Base-by-base conservation (phyloP, 352 stramenopile species). In the Phytopythium vexans region DNA sequence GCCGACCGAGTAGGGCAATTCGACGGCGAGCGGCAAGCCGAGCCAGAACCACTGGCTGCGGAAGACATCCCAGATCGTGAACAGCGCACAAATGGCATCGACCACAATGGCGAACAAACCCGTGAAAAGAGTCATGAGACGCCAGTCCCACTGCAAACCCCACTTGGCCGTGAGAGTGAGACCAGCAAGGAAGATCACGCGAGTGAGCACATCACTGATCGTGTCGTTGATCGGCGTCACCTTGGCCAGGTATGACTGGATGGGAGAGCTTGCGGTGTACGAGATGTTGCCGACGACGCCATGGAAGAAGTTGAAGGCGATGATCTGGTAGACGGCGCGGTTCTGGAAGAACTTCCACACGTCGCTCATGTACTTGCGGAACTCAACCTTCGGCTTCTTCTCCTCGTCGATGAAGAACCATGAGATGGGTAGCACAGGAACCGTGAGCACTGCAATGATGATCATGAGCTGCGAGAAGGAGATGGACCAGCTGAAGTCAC, bases 21-120 rank as follows among this genome's bases (percentile, higher is more conserved):
- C 58, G 38, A 66, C 56, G 8, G 75, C 39, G 2, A 85, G 60
- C 36, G 70, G 70, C 27, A 80, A 58, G 11, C 70, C 70, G 31
- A 85, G 45, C 60, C 65, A 85, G 56, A 85, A 82, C 71, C 72
- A 85, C 44, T 79, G 74, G 49, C 58, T 69, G 14, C 74, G 70
- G 12, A 74, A 63, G 42, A 82, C 56, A 41, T 74, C 68, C 57
- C 62, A 85, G 31, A 80, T 74, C 5, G 71, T 85, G 14, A 76
- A 45, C 32, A 76, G 76, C 5, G 61, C 60, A 6, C 64, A 66
- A 49, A 82, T 63, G 40, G 57, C 62, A 47, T 80, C 63, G 39
- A 82, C 56, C 38, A 72, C 54, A 8, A 77, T 52, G 3, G 73
- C 68, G 0, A 39, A 50, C 3, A 77, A 6, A 37, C 75, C 41